phyloP scores from a whole-genome alignment of 2,329 filamentous ascomycete species.

The Paraconiothyrium brasiliense region DNA sequence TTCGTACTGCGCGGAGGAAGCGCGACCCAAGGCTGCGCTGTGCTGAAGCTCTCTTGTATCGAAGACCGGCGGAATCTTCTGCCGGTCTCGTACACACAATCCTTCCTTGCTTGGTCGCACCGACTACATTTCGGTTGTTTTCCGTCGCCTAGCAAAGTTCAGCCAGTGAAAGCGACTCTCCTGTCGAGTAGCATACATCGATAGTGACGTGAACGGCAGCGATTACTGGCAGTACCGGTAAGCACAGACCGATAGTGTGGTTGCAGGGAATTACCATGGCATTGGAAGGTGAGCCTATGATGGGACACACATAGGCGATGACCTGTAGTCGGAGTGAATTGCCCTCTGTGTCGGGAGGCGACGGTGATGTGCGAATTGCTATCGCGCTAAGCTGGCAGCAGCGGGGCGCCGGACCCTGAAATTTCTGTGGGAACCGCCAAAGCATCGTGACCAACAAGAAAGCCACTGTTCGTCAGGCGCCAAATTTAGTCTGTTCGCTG shows the following conservation, averaged over 20 bases:
- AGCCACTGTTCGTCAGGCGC: background rate
- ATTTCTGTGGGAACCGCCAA: constrained; percentile 4
- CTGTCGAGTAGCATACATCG: constrained; percentile 35
- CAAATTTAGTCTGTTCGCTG: constrained; percentile 17
- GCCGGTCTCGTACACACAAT: constrained; percentile 47
- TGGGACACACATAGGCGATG: constrained; percentile 18
- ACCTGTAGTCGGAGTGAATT: constrained; percentile 32
- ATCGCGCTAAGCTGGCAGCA: constrained; percentile 18
- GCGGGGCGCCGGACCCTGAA: constrained; percentile 9
- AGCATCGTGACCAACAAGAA: constrained; percentile 2
- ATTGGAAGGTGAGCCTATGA: constrained; percentile 30
- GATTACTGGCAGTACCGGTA: constrained; percentile 41
- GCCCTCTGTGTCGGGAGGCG: constrained; percentile 22
- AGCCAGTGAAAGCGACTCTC: constrained; percentile 15
- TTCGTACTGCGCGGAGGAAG: constrained; percentile 44
- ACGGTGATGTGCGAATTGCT: constrained; percentile 7
- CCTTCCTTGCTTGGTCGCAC: constrained; percentile 44
- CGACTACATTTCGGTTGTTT: constrained; percentile 45
- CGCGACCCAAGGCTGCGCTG: constrained; percentile 46
- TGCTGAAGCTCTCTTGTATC: constrained; percentile 43
- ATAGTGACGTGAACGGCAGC: constrained; percentile 51
- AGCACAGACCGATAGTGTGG: constrained; percentile 4
- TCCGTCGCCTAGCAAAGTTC: constrained; percentile 42
- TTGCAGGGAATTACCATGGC: constrained; percentile 43
- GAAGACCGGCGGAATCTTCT: constrained; percentile 48